These are phyloP conservation scores for Termitomyces titanicus DNA, from an alignment of 768 basidiomycete genomes.

Conservation along the genomic window DNA sequence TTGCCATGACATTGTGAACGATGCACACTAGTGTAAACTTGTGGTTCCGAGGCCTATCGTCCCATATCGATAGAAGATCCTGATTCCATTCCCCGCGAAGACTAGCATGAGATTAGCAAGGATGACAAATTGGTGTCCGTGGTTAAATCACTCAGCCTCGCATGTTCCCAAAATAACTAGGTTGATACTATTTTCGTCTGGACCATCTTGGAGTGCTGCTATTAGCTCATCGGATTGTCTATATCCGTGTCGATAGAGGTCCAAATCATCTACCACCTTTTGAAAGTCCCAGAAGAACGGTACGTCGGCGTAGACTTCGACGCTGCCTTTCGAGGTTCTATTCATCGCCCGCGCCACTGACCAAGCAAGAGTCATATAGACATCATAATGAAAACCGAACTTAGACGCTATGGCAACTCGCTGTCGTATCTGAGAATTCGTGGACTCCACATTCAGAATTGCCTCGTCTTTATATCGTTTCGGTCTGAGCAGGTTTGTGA, in stretches of 20 bases:
- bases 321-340: conserved; percentile 9
- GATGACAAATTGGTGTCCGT: not conserved
- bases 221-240: conserved; percentile 23
- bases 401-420: conserved; percentile 31
- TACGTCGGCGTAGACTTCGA: conserved; percentile 28
- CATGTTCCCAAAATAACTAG: conserved; percentile 41
- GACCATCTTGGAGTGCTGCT: conserved; percentile 18
- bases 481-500: not conserved
- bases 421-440: conserved; percentile 17
- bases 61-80: conserved; percentile 31
- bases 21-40: conserved; percentile 42
- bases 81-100: conserved; percentile 22
- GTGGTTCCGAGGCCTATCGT: conserved; percentile 26
- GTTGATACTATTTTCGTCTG: conserved; percentile 26
- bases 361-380: conserved; percentile 33
- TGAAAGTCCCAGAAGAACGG: conserved; percentile 31
- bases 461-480: not conserved
- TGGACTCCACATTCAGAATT: not conserved
- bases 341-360: conserved; percentile 27
- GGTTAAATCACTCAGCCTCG: conserved; percentile 34
- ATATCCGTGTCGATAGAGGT: conserved; percentile 27
- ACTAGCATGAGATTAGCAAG: conserved; percentile 5
- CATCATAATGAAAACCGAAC: conserved; percentile 34
- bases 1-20: conserved; percentile 32
- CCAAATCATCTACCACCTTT: conserved; percentile 25